Conservation (phyloP, 768 basidiomycete genomes). For the Tubosaeta sp. region DNA sequence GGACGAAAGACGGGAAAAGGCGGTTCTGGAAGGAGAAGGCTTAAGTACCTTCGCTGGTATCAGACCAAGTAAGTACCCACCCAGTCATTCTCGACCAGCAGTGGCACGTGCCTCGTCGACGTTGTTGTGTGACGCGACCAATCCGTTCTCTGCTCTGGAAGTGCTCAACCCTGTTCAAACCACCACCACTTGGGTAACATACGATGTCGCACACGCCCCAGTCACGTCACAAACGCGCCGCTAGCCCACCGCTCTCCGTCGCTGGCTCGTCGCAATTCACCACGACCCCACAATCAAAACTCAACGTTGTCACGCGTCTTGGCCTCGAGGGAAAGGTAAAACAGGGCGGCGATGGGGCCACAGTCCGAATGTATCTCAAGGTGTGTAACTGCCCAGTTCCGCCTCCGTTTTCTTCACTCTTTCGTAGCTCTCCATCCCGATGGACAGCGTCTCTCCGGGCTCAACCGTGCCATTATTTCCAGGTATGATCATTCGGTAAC, state of each 20-base stretch:
- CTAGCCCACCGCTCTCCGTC: constrained; percentile 30
- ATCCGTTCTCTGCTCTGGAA: constrained; percentile 13
- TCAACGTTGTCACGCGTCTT: constrained; percentile 70
- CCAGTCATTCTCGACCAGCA: constrained; percentile 20
- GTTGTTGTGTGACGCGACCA: not conserved
- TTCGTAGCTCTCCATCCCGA: constrained; percentile 58
- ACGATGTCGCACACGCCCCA: constrained; percentile 17
- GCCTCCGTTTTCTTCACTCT: not conserved
- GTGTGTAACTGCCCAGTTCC: constrained; percentile 32
- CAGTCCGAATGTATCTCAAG: constrained; percentile 75
- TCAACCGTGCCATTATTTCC: constrained; percentile 68
- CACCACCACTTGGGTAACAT: not conserved
- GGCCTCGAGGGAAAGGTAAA: constrained; percentile 72
- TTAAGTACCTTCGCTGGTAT: not conserved
- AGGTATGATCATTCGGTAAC: constrained; percentile 37
- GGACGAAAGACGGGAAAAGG: constrained; percentile 6
- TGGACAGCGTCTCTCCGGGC: constrained; percentile 63
- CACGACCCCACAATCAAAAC: constrained; percentile 41
- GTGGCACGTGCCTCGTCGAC: not conserved
- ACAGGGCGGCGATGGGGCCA: constrained; percentile 58
- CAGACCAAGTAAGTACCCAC: constrained; percentile 24
- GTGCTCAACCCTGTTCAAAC: not conserved
- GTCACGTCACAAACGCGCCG: constrained; percentile 27
- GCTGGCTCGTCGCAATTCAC: constrained; percentile 43
- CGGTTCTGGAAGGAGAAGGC: not conserved